phyloP scores from a whole-genome alignment of 2,329 filamentous ascomycete genomes.

The Colletotrichum cordylinicola region DNA sequence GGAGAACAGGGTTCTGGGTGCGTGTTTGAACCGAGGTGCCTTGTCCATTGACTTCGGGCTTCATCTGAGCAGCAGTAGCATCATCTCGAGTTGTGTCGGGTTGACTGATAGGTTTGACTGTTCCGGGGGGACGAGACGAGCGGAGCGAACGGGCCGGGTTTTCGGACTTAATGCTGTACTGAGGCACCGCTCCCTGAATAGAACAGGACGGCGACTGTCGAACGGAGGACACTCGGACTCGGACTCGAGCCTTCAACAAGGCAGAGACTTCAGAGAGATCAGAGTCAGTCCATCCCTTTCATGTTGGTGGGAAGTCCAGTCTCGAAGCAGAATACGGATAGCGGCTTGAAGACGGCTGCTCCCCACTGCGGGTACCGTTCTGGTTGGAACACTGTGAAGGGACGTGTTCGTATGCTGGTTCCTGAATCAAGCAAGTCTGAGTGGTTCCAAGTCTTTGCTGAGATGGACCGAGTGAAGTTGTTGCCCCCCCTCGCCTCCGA shows the following conservation, averaged over 20 bases:
- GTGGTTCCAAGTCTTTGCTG: not conserved
- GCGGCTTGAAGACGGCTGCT: not conserved
- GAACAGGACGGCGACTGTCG: not conserved
- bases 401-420: not conserved
- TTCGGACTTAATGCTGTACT: not conserved
- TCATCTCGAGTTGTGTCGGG: not conserved
- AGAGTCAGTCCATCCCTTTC: not conserved
- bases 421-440: not conserved
- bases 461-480: not conserved
- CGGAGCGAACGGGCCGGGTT: not conserved
- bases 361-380: not conserved
- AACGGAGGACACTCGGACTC: not conserved
- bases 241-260: not conserved
- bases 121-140: not conserved
- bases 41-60: not conserved
- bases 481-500: not conserved
- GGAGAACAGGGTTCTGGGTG: not conserved
- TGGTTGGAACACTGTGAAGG: not conserved
- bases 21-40: not conserved
- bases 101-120: not conserved
- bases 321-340: not conserved
- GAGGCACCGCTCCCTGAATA: not conserved
- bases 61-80: not conserved
- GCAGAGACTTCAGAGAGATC: not conserved
- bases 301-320: not conserved